These are phyloP conservation scores for Boletus tylopilopsis DNA, from an alignment of 768 basidiomycete species.

Conservation along the genomic window DNA sequence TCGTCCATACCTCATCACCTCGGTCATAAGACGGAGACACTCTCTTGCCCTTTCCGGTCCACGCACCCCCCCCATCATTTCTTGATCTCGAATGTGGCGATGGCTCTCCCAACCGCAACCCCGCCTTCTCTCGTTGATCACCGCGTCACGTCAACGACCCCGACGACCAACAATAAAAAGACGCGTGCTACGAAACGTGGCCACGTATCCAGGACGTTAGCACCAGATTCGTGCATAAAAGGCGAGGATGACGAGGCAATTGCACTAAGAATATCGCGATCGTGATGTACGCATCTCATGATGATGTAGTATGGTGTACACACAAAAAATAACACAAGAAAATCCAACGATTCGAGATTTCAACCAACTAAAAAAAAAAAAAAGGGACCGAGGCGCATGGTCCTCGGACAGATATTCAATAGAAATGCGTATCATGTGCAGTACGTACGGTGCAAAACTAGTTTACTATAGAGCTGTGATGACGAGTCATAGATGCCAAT, in stretches of 20 bases:
- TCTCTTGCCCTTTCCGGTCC: neutral
- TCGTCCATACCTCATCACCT: neutral
- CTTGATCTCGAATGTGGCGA: conserved; percentile 7
- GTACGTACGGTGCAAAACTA: conserved; percentile 25
- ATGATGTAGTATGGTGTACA: conserved; percentile 10
- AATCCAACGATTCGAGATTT: neutral
- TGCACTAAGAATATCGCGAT: conserved; percentile 23
- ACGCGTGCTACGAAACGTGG: neutral
- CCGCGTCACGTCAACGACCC: conserved; percentile 7
- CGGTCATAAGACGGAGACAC: neutral
- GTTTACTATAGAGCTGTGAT: conserved; percentile 22
- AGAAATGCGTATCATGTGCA: conserved; percentile 31
- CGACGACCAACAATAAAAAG: neutral
- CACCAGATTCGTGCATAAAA: conserved; percentile 18
- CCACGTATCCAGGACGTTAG: neutral
- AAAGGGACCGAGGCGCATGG: neutral
- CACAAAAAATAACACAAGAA: conserved; percentile 17
- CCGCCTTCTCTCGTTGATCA: conserved; percentile 11
- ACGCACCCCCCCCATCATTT: no score
- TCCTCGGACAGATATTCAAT: conserved; percentile 18
- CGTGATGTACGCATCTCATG: conserved; percentile 12
- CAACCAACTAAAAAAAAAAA: neutral
- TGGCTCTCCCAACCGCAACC: neutral
- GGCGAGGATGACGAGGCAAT: conserved; percentile 13
- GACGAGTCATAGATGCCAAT: conserved; percentile 27